These are phyloP conservation scores for Penicillium ucsense DNA, from an alignment of 495 filamentous ascomycete species.

Conservation along the genomic window DNA sequence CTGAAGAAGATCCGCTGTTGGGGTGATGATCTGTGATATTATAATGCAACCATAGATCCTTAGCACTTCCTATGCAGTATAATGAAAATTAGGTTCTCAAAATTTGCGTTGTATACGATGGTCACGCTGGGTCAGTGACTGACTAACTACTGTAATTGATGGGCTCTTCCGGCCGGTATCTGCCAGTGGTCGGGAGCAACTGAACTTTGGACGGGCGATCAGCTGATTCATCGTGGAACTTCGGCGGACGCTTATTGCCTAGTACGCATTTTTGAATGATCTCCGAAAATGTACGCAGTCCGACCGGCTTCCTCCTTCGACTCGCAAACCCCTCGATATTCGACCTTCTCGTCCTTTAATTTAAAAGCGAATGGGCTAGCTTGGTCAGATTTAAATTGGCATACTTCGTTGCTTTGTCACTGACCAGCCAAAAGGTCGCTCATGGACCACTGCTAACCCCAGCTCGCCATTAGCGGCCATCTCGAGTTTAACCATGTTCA, in stretches of 20 bases:
- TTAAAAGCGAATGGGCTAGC: background rate
- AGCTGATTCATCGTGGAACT: constrained; percentile 9
- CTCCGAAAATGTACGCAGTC: constrained; percentile 14
- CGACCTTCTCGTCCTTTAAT: background rate
- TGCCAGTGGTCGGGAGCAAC: too few species aligned
- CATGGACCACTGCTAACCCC: constrained; percentile 14
- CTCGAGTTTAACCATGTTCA: constrained; percentile 19
- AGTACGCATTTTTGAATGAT: constrained; percentile 8
- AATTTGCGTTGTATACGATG: too few species aligned
- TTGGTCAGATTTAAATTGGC: background rate
- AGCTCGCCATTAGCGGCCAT: constrained; percentile 22
- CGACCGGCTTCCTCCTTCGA: constrained; percentile 10
- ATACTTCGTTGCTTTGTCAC: background rate
- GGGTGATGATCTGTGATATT: background rate
- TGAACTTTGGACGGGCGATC: constrained; percentile 1
- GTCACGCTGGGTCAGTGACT: too few species aligned
- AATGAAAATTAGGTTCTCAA: too few species aligned
- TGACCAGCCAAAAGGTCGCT: constrained; percentile 1
- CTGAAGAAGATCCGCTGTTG: constrained; percentile 13
- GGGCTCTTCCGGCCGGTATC: too few species aligned
- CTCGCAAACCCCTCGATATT: constrained; percentile 6
- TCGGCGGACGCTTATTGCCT: constrained; percentile 17
- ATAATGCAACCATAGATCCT: background rate
- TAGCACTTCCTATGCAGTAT: too few species aligned
- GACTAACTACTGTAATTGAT: too few species aligned